These are phyloP conservation scores for Neofusicoccum ribis DNA, from an alignment of 2,329 filamentous ascomycete species.

Conservation along the genomic window DNA sequence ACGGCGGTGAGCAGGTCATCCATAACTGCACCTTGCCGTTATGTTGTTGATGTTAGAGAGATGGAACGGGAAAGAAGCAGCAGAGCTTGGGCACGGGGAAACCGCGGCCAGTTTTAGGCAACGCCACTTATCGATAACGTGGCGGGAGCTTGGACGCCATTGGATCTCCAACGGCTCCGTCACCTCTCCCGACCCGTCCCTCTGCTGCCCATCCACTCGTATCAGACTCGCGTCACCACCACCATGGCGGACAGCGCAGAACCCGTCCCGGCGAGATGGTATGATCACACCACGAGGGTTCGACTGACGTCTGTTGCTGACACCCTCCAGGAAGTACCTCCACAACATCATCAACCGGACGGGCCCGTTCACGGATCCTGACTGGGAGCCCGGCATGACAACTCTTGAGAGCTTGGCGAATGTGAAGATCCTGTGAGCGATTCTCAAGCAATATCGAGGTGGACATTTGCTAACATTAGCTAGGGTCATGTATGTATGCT, in stretches of 20 bases:
- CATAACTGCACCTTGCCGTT: slow-evolving; percentile 40
- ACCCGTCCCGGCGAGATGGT: slow-evolving; percentile 21
- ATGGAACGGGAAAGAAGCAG: neutral
- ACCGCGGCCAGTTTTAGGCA: slow-evolving; percentile 1
- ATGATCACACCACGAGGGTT: neutral
- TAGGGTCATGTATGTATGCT: slow-evolving; percentile 41
- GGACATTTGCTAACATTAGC: neutral
- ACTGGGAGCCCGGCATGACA: slow-evolving; percentile 57
- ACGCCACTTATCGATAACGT: slow-evolving; percentile 18
- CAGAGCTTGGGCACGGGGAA: neutral
- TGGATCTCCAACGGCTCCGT: slow-evolving; percentile 27
- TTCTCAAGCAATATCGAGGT: neutral
- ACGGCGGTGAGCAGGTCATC: slow-evolving; percentile 51
- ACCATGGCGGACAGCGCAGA: slow-evolving; percentile 30
- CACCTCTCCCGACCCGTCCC: slow-evolving; percentile 20
- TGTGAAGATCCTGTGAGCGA: slow-evolving; percentile 63
- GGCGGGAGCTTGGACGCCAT: slow-evolving; percentile 13
- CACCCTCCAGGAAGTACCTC: slow-evolving; percentile 69
- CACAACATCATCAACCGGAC: slow-evolving; percentile 74
- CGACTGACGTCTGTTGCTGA: neutral
- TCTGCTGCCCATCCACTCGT: neutral
- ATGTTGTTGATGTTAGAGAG: neutral
- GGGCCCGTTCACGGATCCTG: slow-evolving; percentile 77
- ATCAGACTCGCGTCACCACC: neutral
- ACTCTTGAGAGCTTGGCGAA: slow-evolving; percentile 34